Base-by-base conservation (phyloP, 441 rosid genomes). In the Adansonia madagascariensis region DNA sequence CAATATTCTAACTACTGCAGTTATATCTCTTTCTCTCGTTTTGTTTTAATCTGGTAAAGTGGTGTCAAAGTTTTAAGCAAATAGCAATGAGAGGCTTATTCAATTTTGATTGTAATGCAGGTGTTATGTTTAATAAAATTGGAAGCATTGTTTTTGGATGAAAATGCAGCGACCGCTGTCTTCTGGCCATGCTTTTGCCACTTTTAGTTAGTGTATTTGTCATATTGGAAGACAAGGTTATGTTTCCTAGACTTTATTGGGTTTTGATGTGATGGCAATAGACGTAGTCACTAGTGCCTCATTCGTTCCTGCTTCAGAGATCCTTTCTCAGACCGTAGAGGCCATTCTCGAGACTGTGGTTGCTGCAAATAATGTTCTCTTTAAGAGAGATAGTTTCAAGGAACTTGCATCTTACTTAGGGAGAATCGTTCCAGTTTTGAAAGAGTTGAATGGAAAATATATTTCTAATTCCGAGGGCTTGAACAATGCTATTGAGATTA, bases 311-410 rank as follows among this genome's bases (percentile, higher is more conserved):
- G 91, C 71, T 66, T 61, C 88, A 0, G 91, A 90, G 52, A 59
- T 75, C 61, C 65, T 90, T 74, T 81, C 93, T 24, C 85, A 87
- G 76, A 73, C 74, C 20, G 73, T 84, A 14, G 92, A 88, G 82
- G 81, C 70, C 66, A 84, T 88, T 80, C 68, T 85, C 59, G 94
- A 88, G 73, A 35, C 79, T 53, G 60, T 77, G 57, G 73, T 10
- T 77, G 75, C 81, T 79, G 77, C 91, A 50, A 80, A 84, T 41
- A 71, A 85, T 57, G 90, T 86, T 49, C 79, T 90, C 18, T 9
- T 88, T 59, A 86, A 87, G 76, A 86, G 82, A 78, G 92, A 86
- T 22, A 81, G 85, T 80, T 90, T 87, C 84, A 83, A 24, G 80
- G 86, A 84, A 74, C 87, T 90, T 75, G 53, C 88, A 35, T 8